Percentiles rank a stretch among this genome's conserved stretches.
Evolutionary conservation across 2,329 filamentous ascomycete species (phyloP).

Genomic region (Colletotrichum noveboracense): DNA sequence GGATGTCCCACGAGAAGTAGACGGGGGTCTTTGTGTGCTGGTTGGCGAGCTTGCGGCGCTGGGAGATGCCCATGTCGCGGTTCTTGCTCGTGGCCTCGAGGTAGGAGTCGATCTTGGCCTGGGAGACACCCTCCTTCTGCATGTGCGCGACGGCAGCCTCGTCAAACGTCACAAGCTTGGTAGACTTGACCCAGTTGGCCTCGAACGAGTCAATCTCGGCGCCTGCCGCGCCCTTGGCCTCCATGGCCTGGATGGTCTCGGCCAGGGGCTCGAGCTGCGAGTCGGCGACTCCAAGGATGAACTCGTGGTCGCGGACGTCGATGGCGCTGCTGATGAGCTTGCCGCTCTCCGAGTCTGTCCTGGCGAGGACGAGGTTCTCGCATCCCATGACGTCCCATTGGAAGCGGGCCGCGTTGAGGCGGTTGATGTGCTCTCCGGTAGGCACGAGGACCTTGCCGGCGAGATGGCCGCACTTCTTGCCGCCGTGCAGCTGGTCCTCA

Average conservation of each 20-base stretch:
- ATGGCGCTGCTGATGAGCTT: constrained; percentile 89
- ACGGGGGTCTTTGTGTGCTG: constrained; percentile 71
- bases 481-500: constrained; percentile 96
- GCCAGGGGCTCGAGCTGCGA: constrained; percentile 78
- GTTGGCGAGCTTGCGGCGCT: constrained; percentile 75
- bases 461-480: constrained; percentile 97
- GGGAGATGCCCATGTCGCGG: constrained; percentile 77
- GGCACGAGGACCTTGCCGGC: constrained; percentile 96
- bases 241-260: constrained; percentile 90
- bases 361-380: constrained; percentile 92
- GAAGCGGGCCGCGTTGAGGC: constrained; percentile 88
- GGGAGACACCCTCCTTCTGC: constrained; percentile 65
- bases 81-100: constrained; percentile 64
- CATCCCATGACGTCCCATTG: constrained; percentile 99
- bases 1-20: constrained; percentile 89
- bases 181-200: constrained; percentile 84
- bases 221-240: constrained; percentile 76
- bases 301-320: constrained; percentile 95
- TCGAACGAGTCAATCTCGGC: constrained; percentile 87
- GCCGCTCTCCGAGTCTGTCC: constrained; percentile 94
- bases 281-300: constrained; percentile 87
- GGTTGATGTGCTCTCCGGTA: constrained; percentile 94
- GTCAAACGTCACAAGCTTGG: constrained; percentile 88
- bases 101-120: constrained; percentile 72
- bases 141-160: constrained; percentile 85